Evolutionary conservation across 768 basidiomycete genomes (phyloP).

Genomic region (Suillus clintonianus): DNA sequence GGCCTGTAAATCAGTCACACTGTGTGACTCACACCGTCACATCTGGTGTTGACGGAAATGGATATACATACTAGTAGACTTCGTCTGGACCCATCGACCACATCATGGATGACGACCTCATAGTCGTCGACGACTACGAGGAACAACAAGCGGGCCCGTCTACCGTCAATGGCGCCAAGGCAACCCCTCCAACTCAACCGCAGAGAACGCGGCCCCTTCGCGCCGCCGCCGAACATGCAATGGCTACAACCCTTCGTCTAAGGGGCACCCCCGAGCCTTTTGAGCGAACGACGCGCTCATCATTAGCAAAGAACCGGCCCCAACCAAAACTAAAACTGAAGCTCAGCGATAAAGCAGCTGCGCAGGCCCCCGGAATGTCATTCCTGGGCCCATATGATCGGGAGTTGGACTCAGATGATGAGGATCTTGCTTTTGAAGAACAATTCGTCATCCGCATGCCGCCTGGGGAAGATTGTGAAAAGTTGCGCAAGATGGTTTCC

Average conservation of each 20-base stretch:
- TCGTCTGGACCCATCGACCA: too few species aligned
- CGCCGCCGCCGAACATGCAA: constrained; percentile 34
- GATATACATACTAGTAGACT: too few species aligned
- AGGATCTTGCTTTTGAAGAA: constrained; percentile 94
- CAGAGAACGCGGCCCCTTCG: constrained; percentile 34
- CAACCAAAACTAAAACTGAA: constrained; percentile 88
- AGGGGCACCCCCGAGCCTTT: constrained; percentile 28
- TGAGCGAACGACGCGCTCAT: constrained; percentile 63
- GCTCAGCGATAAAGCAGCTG: constrained; percentile 79
- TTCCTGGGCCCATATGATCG: constrained; percentile 92
- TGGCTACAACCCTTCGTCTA: constrained; percentile 36
- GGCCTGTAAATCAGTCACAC: not conserved
- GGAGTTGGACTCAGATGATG: constrained; percentile 93
- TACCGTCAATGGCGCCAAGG: constrained; percentile 25
- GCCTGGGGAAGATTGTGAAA: constrained; percentile 79
- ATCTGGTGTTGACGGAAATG: not conserved
- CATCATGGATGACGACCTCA: constrained; percentile 61
- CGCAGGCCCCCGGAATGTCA: constrained; percentile 81
- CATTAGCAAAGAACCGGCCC: constrained; percentile 45
- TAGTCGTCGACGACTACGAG: constrained; percentile 62
- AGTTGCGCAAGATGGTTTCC: constrained; percentile 78
- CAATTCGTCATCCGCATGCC: constrained; percentile 94
- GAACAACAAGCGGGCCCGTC: constrained; percentile 41
- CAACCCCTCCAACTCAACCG: constrained; percentile 13
- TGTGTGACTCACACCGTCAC: not conserved